phyloP scores from a whole-genome alignment of 2,329 filamentous ascomycete genomes.

The Coccinonectria pachysandricola region DNA sequence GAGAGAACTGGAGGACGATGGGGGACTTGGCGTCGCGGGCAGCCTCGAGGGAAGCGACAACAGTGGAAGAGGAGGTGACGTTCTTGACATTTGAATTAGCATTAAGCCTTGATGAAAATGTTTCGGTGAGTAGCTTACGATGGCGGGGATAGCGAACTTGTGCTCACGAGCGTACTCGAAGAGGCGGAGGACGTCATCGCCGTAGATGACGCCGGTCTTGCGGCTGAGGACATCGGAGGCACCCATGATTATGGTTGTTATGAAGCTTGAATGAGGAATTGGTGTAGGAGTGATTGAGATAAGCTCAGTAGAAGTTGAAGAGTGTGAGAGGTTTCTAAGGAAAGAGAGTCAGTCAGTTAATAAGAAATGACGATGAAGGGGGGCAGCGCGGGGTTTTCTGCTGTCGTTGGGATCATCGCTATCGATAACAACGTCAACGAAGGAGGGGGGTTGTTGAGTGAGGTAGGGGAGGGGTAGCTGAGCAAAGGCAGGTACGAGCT shows the following conservation, averaged over 20 bases:
- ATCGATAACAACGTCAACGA: conserved; percentile 6
- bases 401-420: conserved; percentile 15
- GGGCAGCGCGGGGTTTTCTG: conserved; percentile 18
- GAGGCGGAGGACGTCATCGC: conserved; percentile 49
- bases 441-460: conserved; percentile 1
- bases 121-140: conserved; percentile 33
- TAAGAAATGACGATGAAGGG: conserved; percentile 12
- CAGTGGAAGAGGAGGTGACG: conserved; percentile 78
- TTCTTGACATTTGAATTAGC: too few species aligned
- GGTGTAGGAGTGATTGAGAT: conserved; percentile 6
- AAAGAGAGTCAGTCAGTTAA: conserved; percentile 15
- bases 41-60: conserved; percentile 80
- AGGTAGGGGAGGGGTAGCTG: conserved; percentile 10
- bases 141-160: conserved; percentile 78
- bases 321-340: conserved; percentile 12
- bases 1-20: conserved; percentile 85
- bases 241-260: conserved; percentile 26
- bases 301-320: conserved; percentile 6
- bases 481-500: conserved; percentile 4
- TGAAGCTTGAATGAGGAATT: conserved; percentile 7
- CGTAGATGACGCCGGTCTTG: conserved; percentile 44
- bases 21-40: conserved; percentile 85
- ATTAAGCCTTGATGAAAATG: too few species aligned
- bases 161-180: conserved; percentile 88
- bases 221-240: conserved; percentile 34